Base-by-base conservation (phyloP, 2,329 filamentous ascomycete genomes). In the Diplodia seriata region DNA sequence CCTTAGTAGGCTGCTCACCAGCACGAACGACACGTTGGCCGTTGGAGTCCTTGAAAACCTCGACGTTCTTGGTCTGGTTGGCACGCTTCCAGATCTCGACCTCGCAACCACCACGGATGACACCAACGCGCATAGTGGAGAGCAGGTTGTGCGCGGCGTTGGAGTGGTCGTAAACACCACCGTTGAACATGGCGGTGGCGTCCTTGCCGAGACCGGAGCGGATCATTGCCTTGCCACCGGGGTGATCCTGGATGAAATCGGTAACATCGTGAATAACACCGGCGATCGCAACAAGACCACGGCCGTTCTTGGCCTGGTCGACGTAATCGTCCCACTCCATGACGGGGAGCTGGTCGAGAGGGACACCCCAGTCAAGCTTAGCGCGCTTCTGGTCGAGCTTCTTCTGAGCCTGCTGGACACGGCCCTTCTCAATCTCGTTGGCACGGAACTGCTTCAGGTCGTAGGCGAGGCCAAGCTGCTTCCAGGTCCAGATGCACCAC, bases 1-100 rank as follows among this genome's bases (percentile, higher is more conserved):
- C 87, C 81, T 92, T 93, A 73, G 94, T 97, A 69, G 92, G 87
- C 82, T 97, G 94, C 74, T 88, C 85, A 66, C 93, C 93, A 72
- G 94, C 93, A 71, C 94, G 90, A 75, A 96, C 87, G 73, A 97
- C 93, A 71, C 91, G 89, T 79, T 92, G 87, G 62, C 93, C 94
- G 66, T 88, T 84, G 18, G 89, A 91, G 77, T 97, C 94, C 78
- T 92, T 93, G 78, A 92, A 87, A 72, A 91, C 89, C 68, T 89
- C 88, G 68, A 91, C 86, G 74, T 94, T 91, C 84, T 94, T 94
- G 84, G 79, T 79, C 71, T 79, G 73, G 70, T 80, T 78, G 53
- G 77, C 77, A 59, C 79, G 79, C 77, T 81, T 81, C 79, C 79
- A 81, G 72, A 81, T 81, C 73, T 81, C 79, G 54, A 81, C 79